A percentile compares a stretch with the other conserved stretches of the same genome.
Conservation (phyloP, 2,329 filamentous ascomycete species). For the Fusarium austroafricanum region DNA sequence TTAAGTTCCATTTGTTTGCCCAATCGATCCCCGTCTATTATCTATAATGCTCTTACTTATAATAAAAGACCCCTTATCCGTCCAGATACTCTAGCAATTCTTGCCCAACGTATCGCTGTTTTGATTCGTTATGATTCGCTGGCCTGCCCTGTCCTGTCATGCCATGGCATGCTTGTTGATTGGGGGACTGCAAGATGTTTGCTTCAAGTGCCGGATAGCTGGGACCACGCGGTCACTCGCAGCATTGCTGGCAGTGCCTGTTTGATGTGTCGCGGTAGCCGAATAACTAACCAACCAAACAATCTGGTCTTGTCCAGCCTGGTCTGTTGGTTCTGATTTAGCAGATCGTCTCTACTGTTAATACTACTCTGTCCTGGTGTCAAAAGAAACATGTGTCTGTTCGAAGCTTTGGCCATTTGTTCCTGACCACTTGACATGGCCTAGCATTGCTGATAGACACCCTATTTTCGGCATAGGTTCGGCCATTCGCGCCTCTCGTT, state of each 20-base stretch:
- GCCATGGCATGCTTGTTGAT: constrained; percentile 1
- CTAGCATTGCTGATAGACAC: constrained; percentile 15
- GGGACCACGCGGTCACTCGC: constrained; percentile 28
- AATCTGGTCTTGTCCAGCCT: constrained; percentile 27
- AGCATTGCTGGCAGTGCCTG: constrained; percentile 25
- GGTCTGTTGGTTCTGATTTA: constrained; percentile 32
- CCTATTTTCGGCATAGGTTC: constrained; percentile 26
- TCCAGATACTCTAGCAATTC: constrained; percentile 4
- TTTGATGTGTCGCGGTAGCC: constrained; percentile 33
- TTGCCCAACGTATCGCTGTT: not conserved
- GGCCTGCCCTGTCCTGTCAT: not conserved
- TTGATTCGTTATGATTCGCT: constrained; percentile 4
- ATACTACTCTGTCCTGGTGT: constrained; percentile 24
- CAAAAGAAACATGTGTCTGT: constrained; percentile 22
- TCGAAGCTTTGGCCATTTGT: constrained; percentile 40
- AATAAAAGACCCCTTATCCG: not conserved
- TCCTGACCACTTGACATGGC: constrained; percentile 22
- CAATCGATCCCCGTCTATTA: constrained; percentile 1
- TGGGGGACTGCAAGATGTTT: constrained; percentile 27
- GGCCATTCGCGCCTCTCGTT: constrained; percentile 35
- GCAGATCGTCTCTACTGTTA: constrained; percentile 22
- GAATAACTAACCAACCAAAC: constrained; percentile 25
- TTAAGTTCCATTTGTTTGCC: not conserved
- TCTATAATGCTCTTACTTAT: constrained; percentile 3
- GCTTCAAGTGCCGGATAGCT: constrained; percentile 27